Percentiles rank a stretch among this genome's conserved stretches.
Evolutionary conservation across 768 basidiomycete species (phyloP).

Genomic region (Bullera alba): DNA sequence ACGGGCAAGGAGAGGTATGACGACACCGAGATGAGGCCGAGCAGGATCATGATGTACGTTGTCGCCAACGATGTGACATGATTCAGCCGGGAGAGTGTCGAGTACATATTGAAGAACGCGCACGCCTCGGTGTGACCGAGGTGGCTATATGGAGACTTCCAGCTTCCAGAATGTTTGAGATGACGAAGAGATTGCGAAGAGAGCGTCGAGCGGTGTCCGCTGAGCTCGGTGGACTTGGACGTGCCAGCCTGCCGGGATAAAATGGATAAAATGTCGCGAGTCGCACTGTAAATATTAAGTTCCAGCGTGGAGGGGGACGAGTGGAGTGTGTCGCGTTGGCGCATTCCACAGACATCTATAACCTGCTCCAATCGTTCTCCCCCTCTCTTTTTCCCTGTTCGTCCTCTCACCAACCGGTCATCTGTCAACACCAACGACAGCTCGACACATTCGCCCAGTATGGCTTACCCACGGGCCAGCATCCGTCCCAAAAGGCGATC

Average conservation of each 20-base stretch:
- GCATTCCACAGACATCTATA: not conserved
- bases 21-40: slow-evolving; percentile 30
- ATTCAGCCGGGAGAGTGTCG: slow-evolving; percentile 32
- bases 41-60: slow-evolving; percentile 36
- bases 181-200: not conserved
- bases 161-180: not conserved
- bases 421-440: not conserved
- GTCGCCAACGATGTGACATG: slow-evolving; percentile 34
- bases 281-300: not conserved
- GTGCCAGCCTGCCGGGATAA: slow-evolving; percentile 1
- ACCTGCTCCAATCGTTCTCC: not conserved
- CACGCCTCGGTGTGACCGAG: too few relatives aligned
- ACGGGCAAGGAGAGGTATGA: slow-evolving; percentile 29
- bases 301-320: not conserved
- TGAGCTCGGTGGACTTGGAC: not conserved
- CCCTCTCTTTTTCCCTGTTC: slow-evolving; percentile 2
- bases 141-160: not conserved
- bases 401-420: not conserved
- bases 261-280: not conserved
- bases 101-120: slow-evolving; percentile 32
- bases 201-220: not conserved
- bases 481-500: slow-evolving; percentile 21
- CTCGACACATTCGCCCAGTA: slow-evolving; percentile 6
- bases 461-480: slow-evolving; percentile 26
- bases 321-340: not conserved